A percentile compares a stretch with the other conserved stretches of the same genome.
Conservation (phyloP, 805 yeast species). For the Tetrapisispora taiwanensis region DNA sequence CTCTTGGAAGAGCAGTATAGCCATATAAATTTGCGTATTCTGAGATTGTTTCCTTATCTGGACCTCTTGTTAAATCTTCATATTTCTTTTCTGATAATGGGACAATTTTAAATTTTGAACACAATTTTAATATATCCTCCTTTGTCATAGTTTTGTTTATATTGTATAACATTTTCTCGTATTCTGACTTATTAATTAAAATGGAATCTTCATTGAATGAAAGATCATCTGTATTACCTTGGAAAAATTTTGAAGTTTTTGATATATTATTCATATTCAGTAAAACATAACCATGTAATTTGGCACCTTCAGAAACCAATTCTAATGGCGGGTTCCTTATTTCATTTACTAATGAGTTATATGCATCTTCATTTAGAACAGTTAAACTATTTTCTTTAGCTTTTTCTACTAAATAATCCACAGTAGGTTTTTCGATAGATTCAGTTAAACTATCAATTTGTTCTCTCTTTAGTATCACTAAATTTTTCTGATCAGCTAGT, state of each 20-base stretch:
- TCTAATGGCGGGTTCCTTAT: conserved; percentile 11
- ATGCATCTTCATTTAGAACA: conserved; percentile 11
- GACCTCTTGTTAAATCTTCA: conserved; percentile 7
- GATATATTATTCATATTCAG: conserved; percentile 1
- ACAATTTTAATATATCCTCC: conserved; percentile 9
- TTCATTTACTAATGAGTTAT: conserved; percentile 6
- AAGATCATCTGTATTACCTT: background rate
- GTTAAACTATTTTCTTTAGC: conserved; percentile 12
- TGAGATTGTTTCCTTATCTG: conserved; percentile 7
- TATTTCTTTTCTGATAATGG: conserved; percentile 11
- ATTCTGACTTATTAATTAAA: conserved; percentile 5
- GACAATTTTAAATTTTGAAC: conserved; percentile 11
- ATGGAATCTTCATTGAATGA: background rate
- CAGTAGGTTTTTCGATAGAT: conserved; percentile 16
- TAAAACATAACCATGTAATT: conserved; percentile 4
- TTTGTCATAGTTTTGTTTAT: background rate
- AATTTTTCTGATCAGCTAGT: background rate
- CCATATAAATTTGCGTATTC: conserved; percentile 17
- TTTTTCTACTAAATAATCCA: conserved; percentile 10
- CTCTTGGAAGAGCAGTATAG: conserved; percentile 9
- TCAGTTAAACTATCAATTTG: conserved; percentile 19
- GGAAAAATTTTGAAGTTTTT: background rate
- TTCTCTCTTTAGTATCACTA: conserved; percentile 3
- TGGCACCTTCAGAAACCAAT: conserved; percentile 8
- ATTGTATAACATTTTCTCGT: conserved; percentile 5